Base-by-base conservation (phyloP, 1,284 basidiomycete species). In the Fomitopsis schrenkii region DNA sequence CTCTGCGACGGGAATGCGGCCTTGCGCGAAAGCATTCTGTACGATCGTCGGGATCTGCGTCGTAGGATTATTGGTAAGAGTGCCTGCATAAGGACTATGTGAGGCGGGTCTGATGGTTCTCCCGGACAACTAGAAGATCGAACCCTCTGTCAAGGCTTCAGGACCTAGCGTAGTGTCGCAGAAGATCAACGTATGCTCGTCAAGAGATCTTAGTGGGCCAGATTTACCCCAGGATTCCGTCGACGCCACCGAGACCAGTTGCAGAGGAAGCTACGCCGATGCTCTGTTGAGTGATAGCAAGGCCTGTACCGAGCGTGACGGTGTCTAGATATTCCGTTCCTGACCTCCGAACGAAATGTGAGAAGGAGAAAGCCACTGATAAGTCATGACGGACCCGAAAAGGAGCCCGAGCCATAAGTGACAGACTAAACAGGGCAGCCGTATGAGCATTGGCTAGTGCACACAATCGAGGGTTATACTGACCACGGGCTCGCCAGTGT, bases 151-250 rank as follows among this genome's bases (percentile, higher is more conserved):
- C 28, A 59, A 52, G 12, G 33, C 50, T 12, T 17, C 48, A 19
- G 58, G 58, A 12, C 58, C 58, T 2, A 59, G 8, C 6, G 48
- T 58, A 28, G 19, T 36, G 35, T 12, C 6, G 10, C 35, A 36
- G 6, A 12, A 36, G 35, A 6, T 36, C 35, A 12, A 36, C 7
- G 35, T 36, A 36, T 36, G 6, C 35, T n/a, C 44, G n/a, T 15
- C n/a, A 3, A 50, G 19, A 14, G 4, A n/a, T 9, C 19, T 22
- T 5, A 58, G 12, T 28, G 22, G 22, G 2, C 22, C 5, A 22
- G 15, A 30, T 10, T 46, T 52, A 70, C 70, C 84, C 84, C 9
- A 86, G 71, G 59, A 86, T 83, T 3, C 85, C 83, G 62, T 85
- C 83, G 17, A 81, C 69, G 4, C 64, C 72, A 5, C 58, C 50